These are phyloP conservation scores for Aethionema arabicum DNA, from an alignment of 345 rosid genomes.

Conservation along the genomic window DNA sequence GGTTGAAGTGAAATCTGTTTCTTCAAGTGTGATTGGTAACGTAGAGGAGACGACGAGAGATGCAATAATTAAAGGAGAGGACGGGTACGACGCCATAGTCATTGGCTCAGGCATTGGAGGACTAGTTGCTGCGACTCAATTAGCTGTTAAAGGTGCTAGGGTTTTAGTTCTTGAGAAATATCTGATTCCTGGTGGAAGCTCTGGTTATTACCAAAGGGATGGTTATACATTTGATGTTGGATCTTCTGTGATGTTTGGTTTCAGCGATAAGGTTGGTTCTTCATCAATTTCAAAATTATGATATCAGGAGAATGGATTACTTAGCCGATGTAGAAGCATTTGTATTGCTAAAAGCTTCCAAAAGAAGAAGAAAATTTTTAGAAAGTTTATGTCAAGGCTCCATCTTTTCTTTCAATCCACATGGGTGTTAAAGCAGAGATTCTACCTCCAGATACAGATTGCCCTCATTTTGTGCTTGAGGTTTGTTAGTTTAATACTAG, in stretches of 20 bases:
- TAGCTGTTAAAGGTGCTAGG: slow-evolving; percentile 85
- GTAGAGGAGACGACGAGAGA: slow-evolving; percentile 35
- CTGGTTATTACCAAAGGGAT: slow-evolving; percentile 80
- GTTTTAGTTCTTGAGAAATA: slow-evolving; percentile 88
- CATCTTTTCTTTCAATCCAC: slow-evolving; percentile 96
- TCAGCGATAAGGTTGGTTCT: slow-evolving; percentile 76
- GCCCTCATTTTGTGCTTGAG: slow-evolving; percentile 96
- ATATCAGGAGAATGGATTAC: background rate
- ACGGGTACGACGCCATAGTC: slow-evolving; percentile 72
- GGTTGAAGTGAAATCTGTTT: slow-evolving; percentile 17
- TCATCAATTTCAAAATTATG: slow-evolving; percentile 6
- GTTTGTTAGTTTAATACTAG: slow-evolving; percentile 38
- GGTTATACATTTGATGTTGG: slow-evolving; percentile 95
- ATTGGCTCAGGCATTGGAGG: slow-evolving; percentile 96
- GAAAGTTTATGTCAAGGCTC: slow-evolving; percentile 86
- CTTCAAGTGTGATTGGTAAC: slow-evolving; percentile 18
- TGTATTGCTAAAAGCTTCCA: slow-evolving; percentile 52
- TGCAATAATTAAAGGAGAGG: slow-evolving; percentile 30
- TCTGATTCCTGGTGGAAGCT: slow-evolving; percentile 97
- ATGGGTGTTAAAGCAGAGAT: slow-evolving; percentile 87
- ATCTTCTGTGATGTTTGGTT: slow-evolving; percentile 95
- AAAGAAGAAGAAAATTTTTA: slow-evolving; percentile 90
- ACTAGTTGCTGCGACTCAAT: slow-evolving; percentile 82
- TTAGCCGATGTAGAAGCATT: background rate
- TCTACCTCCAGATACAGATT: slow-evolving; percentile 85